Percentiles rank a stretch among this genome's conserved stretches.
These are phyloP conservation scores for Noccaea caerulescens DNA, from an alignment of 345 rosid genomes.

Conservation along the genomic window DNA sequence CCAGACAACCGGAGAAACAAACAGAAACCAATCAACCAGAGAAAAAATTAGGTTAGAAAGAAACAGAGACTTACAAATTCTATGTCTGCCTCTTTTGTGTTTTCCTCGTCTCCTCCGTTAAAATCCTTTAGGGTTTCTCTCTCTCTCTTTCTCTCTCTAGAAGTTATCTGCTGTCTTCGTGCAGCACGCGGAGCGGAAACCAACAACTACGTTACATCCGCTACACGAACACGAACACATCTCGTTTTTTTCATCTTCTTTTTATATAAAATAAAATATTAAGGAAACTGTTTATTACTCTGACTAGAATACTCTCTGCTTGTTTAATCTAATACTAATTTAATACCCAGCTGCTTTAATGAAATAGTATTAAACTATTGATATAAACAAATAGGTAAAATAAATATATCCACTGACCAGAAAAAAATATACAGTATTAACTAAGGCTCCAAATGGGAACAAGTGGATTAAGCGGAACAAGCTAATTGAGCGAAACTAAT, in stretches of 20 bases:
- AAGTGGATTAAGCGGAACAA: no score
- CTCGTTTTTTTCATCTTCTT: neutral
- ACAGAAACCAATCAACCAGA: neutral
- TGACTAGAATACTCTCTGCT: conserved; percentile 30
- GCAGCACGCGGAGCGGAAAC: conserved; percentile 42
- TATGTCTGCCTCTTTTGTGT: neutral
- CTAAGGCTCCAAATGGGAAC: no score
- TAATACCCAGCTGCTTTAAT: neutral
- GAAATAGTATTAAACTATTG: neutral
- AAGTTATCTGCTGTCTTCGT: conserved; percentile 15
- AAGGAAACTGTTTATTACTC: conserved; percentile 24
- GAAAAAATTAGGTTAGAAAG: neutral
- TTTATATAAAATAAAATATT: conserved; percentile 18
- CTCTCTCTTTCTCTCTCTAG: conserved; percentile 28
- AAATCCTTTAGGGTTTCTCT: conserved; percentile 14
- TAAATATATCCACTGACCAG: conserved; percentile 24
- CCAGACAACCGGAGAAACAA: neutral
- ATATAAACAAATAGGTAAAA: neutral
- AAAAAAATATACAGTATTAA: neutral
- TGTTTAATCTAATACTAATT: neutral
- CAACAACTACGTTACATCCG: conserved; percentile 39
- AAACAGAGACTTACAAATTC: conserved; percentile 21
- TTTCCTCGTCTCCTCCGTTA: conserved; percentile 38
- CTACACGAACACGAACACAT: conserved; percentile 44
- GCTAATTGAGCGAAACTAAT: no score